A percentile compares a stretch with the other conserved stretches of the same genome.
These are phyloP conservation scores for Cercospora nicotianae DNA, from an alignment of 2,329 filamentous ascomycete genomes.

Conservation along the genomic window DNA sequence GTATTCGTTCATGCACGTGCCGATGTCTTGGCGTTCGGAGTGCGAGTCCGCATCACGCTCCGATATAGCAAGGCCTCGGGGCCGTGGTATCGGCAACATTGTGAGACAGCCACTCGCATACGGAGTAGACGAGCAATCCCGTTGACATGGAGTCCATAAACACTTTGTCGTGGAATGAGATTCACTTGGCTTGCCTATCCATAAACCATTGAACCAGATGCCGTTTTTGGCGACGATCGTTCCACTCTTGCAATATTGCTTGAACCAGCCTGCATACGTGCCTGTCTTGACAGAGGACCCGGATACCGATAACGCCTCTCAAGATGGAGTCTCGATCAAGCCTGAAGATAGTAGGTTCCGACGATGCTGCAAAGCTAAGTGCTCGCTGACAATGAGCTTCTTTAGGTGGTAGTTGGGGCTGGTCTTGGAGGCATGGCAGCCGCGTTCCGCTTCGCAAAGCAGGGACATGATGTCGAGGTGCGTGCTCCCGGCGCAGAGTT, in stretches of 20 bases:
- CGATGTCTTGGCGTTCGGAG: background rate
- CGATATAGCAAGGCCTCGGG: background rate
- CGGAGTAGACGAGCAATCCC: background rate
- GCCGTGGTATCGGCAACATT: background rate
- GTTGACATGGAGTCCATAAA: background rate
- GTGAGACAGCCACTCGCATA: background rate
- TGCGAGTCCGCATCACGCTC: background rate
- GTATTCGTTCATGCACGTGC: background rate
- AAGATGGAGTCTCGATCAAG: background rate
- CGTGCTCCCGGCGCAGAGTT: background rate
- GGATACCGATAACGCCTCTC: background rate
- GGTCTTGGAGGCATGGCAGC: background rate
- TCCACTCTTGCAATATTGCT: background rate
- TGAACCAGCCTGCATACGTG: background rate
- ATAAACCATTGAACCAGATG: background rate
- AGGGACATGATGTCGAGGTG: background rate
- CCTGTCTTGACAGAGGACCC: background rate
- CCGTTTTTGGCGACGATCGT: background rate
- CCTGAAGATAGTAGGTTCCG: background rate
- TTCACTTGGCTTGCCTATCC: background rate
- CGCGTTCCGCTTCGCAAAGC: background rate
- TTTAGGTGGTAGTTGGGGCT: background rate
- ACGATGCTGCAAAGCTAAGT: background rate
- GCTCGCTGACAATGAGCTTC: background rate
- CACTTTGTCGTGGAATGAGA: background rate